Conservation (phyloP, 306 rosid genomes). For the Vigna mungo region DNA sequence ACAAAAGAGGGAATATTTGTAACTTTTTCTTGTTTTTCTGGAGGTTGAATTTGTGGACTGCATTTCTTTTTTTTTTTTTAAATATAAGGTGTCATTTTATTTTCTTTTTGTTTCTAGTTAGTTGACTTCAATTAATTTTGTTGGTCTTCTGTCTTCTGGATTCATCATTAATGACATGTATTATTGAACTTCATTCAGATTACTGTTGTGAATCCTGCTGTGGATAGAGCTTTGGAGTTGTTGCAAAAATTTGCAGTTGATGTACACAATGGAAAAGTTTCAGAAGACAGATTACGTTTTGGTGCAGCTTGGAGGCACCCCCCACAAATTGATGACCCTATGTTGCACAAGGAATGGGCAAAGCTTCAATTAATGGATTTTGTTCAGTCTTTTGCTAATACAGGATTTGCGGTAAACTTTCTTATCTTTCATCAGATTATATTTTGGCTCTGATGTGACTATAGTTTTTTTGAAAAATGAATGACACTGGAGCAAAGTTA, state of each 20-base stretch:
- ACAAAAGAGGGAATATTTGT: background rate
- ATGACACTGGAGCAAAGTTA: background rate
- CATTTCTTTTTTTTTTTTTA: slow-evolving; percentile 1
- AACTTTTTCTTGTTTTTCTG: background rate
- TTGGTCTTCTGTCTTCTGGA: slow-evolving; percentile 29
- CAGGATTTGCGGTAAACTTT: slow-evolving; percentile 86
- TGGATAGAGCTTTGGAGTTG: slow-evolving; percentile 83
- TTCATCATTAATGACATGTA: slow-evolving; percentile 40
- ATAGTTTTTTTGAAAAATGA: slow-evolving; percentile 12
- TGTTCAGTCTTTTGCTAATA: slow-evolving; percentile 70
- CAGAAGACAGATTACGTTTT: slow-evolving; percentile 79
- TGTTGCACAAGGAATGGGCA: slow-evolving; percentile 73
- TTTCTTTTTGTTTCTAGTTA: background rate
- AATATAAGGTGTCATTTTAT: background rate
- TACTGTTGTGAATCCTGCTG: slow-evolving; percentile 86
- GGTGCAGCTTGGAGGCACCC: slow-evolving; percentile 99
- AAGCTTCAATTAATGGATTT: slow-evolving; percentile 93
- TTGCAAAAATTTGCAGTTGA: slow-evolving; percentile 78
- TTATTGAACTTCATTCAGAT: slow-evolving; percentile 60
- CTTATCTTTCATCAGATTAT: slow-evolving; percentile 31
- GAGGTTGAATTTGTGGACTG: background rate
- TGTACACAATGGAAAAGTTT: slow-evolving; percentile 65
- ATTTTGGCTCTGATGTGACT: slow-evolving; percentile 13
- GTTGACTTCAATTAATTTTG: slow-evolving; percentile 24
- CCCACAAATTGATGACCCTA: slow-evolving; percentile 67